Conservation (phyloP, 306 rosid species). For the Cyclanthera cordifolia region DNA sequence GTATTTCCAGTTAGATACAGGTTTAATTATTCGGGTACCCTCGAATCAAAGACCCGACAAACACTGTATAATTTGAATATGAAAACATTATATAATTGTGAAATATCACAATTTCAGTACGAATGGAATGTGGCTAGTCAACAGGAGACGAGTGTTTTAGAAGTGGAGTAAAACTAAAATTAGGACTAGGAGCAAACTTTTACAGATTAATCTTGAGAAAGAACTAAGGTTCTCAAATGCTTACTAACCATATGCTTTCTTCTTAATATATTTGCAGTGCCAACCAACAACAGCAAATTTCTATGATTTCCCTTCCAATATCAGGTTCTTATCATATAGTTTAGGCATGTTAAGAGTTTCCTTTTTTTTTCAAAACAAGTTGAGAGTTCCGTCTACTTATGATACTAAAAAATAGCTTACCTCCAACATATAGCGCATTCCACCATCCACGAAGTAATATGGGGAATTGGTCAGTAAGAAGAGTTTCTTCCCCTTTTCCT, state of each 20-base stretch:
- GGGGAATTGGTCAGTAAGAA: constrained; percentile 95
- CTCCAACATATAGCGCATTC: constrained; percentile 86
- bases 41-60: neutral
- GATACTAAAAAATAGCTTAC: constrained; percentile 27
- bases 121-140: neutral
- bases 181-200: neutral
- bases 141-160: neutral
- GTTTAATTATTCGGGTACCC: neutral
- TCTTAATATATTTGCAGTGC: neutral
- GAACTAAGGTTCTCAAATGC: neutral
- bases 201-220: neutral
- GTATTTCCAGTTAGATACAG: neutral
- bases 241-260: neutral
- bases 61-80: neutral
- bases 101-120: neutral
- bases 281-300: neutral
- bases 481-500: constrained; percentile 84
- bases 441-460: constrained; percentile 82
- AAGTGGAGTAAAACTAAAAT: neutral
- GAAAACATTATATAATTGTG: neutral
- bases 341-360: neutral
- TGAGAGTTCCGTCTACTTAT: neutral
- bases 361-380: too few species aligned
- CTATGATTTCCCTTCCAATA: neutral
- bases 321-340: neutral